Percentiles rank a stretch among this genome's conserved stretches.
These are phyloP conservation scores for Cryptococcus hybrid DNA, from an alignment of 1,284 basidiomycete genomes.

Conservation along the genomic window DNA sequence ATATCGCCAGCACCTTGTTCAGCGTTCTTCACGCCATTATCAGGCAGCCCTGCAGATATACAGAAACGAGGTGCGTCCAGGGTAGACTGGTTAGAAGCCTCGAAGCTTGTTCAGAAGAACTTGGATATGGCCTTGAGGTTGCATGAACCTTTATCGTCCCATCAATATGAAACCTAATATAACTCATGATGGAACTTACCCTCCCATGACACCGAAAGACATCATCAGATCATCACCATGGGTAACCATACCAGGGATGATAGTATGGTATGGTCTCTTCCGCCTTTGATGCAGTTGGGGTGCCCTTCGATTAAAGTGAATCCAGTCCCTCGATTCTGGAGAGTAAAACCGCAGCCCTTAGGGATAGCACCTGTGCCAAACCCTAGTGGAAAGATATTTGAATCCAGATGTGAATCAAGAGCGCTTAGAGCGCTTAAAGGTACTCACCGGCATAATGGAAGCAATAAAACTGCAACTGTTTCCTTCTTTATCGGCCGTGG, in stretches of 20 bases:
- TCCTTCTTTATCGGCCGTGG: constrained; percentile 81
- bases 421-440: background rate
- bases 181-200: constrained; percentile 16
- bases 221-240: constrained; percentile 79
- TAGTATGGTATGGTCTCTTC: constrained; percentile 93
- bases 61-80: constrained; percentile 91
- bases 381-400: constrained; percentile 34
- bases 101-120: constrained; percentile 88
- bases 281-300: constrained; percentile 75
- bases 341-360: constrained; percentile 88
- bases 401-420: constrained; percentile 15
- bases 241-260: constrained; percentile 84
- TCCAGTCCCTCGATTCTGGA: constrained; percentile 88
- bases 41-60: constrained; percentile 78
- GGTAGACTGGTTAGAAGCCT: constrained; percentile 74
- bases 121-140: constrained; percentile 81
- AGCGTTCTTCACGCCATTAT: constrained; percentile 55
- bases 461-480: constrained; percentile 90
- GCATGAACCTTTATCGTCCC: constrained; percentile 67
- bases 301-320: constrained; percentile 79
- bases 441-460: constrained; percentile 68
- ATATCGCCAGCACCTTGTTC: constrained; percentile 61
- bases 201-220: constrained; percentile 87
- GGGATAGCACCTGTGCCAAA: constrained; percentile 71
- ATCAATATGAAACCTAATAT: background rate